These are phyloP conservation scores for Solanum corneliomulleri DNA, from an alignment of 257 asterid genomes.

Conservation along the genomic window DNA sequence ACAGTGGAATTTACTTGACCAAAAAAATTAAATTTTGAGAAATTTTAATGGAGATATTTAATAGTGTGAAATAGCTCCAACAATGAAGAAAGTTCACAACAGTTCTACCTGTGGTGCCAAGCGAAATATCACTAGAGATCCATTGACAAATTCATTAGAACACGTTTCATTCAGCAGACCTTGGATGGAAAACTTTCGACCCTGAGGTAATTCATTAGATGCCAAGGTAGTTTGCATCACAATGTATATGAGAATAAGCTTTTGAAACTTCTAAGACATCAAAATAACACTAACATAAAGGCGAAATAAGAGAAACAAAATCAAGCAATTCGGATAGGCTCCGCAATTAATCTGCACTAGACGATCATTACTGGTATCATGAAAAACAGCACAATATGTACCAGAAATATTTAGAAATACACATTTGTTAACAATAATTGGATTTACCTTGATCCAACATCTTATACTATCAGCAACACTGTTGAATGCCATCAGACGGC, in stretches of 20 bases:
- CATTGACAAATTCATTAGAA: constrained; percentile 51
- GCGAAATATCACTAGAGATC: constrained; percentile 87
- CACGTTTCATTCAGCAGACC: constrained; percentile 75
- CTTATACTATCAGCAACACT: constrained; percentile 57
- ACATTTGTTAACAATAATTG: constrained; percentile 2
- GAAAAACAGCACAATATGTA: neutral
- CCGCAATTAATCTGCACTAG: neutral
- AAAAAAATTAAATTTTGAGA: neutral
- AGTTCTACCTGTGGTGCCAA: constrained; percentile 91
- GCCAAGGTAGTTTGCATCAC: neutral
- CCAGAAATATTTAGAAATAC: neutral
- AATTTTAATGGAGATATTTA: neutral
- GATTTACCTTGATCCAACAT: constrained; percentile 87
- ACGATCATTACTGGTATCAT: neutral
- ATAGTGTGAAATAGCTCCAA: neutral
- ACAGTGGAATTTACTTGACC: neutral
- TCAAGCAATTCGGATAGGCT: neutral
- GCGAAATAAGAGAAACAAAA: neutral
- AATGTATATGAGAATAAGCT: neutral
- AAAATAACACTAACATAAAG: neutral
- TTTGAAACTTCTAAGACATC: neutral
- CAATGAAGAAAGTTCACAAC: neutral
- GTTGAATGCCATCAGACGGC: constrained; percentile 80
- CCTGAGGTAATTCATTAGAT: constrained; percentile 31
- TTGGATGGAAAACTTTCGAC: constrained; percentile 75